Percentiles rank a stretch among this genome's conserved stretches.
phyloP scores from a whole-genome alignment of 2,329 filamentous ascomycete species.

The Dactylonectria macrodidyma region DNA sequence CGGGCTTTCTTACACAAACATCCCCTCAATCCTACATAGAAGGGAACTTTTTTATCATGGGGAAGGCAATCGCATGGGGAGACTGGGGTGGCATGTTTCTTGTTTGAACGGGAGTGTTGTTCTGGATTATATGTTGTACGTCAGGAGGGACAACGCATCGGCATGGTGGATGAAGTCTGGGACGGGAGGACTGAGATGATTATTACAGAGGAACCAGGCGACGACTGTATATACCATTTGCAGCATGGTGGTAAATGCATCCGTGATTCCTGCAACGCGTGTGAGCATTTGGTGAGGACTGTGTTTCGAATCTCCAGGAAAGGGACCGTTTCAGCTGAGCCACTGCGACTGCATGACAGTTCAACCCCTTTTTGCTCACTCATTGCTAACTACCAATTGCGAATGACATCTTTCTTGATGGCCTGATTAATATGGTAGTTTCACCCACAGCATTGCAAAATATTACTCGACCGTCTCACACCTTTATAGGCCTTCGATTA shows the following conservation, averaged over 20 bases:
- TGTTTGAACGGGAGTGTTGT: constrained; percentile 20
- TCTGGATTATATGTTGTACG: constrained; percentile 20
- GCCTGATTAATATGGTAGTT: constrained; percentile 21
- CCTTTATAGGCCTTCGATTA: constrained; percentile 12
- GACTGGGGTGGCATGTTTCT: constrained; percentile 20
- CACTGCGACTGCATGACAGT: not conserved
- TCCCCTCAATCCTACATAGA: constrained; percentile 11
- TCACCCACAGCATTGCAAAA: constrained; percentile 13
- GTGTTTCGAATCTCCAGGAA: not conserved
- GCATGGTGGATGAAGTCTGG: not conserved
- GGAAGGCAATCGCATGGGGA: constrained; percentile 22
- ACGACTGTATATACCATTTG: constrained; percentile 42
- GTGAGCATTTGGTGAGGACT: constrained; percentile 7
- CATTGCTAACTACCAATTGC: constrained; percentile 22
- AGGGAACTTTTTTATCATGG: constrained; percentile 6
- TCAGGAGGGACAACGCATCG: constrained; percentile 22
- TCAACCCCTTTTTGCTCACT: constrained; percentile 8
- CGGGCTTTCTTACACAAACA: constrained; percentile 4
- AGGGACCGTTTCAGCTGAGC: not conserved
- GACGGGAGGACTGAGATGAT: constrained; percentile 4
- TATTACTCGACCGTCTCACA: constrained; percentile 24
- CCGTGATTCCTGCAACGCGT: constrained; percentile 21
- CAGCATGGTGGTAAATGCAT: constrained; percentile 39
- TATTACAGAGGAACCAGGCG: constrained; percentile 18
- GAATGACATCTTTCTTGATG: constrained; percentile 14